These are phyloP conservation scores for Pseudogymnoascus sp. DNA, from an alignment of 2,329 filamentous ascomycete genomes.

Conservation along the genomic window DNA sequence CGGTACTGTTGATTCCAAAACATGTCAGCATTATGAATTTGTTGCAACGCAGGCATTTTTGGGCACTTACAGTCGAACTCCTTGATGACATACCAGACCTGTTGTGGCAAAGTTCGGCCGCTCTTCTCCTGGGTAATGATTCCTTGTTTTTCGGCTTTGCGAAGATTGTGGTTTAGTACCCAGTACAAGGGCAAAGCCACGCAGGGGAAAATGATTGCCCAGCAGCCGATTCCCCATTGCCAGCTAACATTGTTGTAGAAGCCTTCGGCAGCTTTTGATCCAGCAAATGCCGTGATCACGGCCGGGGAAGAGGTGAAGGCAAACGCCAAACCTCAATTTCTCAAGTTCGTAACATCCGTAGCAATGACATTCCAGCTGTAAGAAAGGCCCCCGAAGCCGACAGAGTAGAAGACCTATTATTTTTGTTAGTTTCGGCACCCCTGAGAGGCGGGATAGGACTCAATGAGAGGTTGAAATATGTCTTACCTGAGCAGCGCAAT, in stretches of 20 bases:
- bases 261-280: slow-evolving; percentile 45
- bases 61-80: slow-evolving; percentile 28
- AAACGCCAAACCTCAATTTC: slow-evolving; percentile 46
- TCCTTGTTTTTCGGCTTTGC: slow-evolving; percentile 19
- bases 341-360: slow-evolving; percentile 55
- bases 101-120: slow-evolving; percentile 17
- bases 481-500: slow-evolving; percentile 38
- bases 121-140: slow-evolving; percentile 18
- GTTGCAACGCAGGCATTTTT: not conserved
- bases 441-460: not conserved
- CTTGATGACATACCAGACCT: slow-evolving; percentile 29
- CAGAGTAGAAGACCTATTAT: slow-evolving; percentile 52
- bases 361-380: slow-evolving; percentile 56
- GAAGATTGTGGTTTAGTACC: slow-evolving; percentile 28
- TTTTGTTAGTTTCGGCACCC: not conserved
- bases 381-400: slow-evolving; percentile 51
- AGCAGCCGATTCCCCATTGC: slow-evolving; percentile 60
- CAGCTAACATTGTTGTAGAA: slow-evolving; percentile 47
- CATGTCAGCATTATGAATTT: not conserved
- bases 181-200: slow-evolving; percentile 52
- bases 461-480: not conserved
- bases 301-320: slow-evolving; percentile 56
- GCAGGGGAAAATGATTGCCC: slow-evolving; percentile 53
- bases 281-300: slow-evolving; percentile 55
- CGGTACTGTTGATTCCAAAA: slow-evolving; percentile 22